Conservation (phyloP, 352 stramenopile species). For the Halophytophthora polymorphica region DNA sequence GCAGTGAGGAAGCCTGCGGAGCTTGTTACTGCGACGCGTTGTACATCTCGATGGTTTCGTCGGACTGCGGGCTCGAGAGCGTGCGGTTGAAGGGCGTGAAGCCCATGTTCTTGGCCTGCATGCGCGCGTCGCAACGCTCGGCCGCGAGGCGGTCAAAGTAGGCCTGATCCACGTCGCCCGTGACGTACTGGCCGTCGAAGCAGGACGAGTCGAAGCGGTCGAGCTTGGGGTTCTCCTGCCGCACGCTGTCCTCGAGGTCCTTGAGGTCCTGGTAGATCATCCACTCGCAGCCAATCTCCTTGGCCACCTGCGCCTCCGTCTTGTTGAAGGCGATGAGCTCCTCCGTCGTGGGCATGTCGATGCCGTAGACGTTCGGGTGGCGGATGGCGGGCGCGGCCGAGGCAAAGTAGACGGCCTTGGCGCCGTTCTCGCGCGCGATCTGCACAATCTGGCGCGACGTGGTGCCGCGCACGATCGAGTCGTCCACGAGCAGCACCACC, state of each 20-base stretch:
- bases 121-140: constrained; percentile 76
- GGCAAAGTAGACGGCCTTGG: constrained; percentile 95
- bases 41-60: constrained; percentile 89
- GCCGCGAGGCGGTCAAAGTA: constrained; percentile 83
- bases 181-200: constrained; percentile 97
- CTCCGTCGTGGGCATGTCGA: constrained; percentile 98
- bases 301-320: constrained; percentile 92
- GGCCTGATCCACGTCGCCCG: constrained; percentile 84
- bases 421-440: constrained; percentile 97
- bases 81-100: constrained; percentile 75
- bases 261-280: constrained; percentile 92
- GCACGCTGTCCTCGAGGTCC: constrained; percentile 90
- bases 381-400: constrained; percentile 96
- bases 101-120: constrained; percentile 84
- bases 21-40: constrained; percentile 74
- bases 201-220: constrained; percentile 94
- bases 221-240: constrained; percentile 67
- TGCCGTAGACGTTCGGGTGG: constrained; percentile 99
- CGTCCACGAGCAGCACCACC: constrained; percentile 98
- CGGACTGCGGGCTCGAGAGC: constrained; percentile 70
- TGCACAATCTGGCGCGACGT: constrained; percentile 98
- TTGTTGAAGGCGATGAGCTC: constrained; percentile 97
- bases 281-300: constrained; percentile 94
- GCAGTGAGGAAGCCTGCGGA: constrained; percentile 3
- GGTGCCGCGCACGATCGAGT: constrained; percentile 98